Base-by-base conservation (phyloP, 1,284 basidiomycete species). In the Puccinia horiana region DNA sequence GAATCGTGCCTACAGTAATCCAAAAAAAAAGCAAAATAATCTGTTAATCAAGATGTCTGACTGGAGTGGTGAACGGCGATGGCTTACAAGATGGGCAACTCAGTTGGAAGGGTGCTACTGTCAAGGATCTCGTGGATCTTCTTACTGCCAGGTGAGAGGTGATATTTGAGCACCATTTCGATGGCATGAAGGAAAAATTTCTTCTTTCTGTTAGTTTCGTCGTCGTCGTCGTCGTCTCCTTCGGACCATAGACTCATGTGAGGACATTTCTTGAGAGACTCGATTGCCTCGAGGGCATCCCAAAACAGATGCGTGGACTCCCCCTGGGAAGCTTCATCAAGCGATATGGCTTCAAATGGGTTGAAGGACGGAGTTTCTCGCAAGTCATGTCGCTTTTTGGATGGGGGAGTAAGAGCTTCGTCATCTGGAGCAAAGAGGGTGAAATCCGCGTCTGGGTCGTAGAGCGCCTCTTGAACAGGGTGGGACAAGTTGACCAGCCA, bases 391-490 rank as follows among this genome's bases (percentile, higher is more conserved):
- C 47, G n/a, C 18, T 29, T 56, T 37, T 72, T 83, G 56, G 83
- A 83, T 2, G 85, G 85, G 0, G 84, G 84, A 6, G 84, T 84
- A 4, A 86, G 82, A 0, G 85, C 85, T 18, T 79, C 65, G 74
- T 86, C 84, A 65, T 85, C 85, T 1, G 85, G 85, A 5, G 85
- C 85, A 76, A 86, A 85, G 12, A 86, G 83, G 0, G 85, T 85
- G 74, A 83, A 52, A 32, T 40, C 56, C 35, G 65, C 65, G 23
- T 70, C 26, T 1, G 77, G 77, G 16, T 79, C 40, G 9, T 47
- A 70, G 1, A 79, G 65, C 26, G 40, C 40, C 26, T 79, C 54
- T 69, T 70, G 63, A 20, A 70, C 52, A 12, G 77, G 47, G 32
- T 54, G 18, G 2, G 77, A 70, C 9, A 83, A 80, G 81, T 85